phyloP scores from a whole-genome alignment of 441 rosid genomes.

The Mallotus repandus region DNA sequence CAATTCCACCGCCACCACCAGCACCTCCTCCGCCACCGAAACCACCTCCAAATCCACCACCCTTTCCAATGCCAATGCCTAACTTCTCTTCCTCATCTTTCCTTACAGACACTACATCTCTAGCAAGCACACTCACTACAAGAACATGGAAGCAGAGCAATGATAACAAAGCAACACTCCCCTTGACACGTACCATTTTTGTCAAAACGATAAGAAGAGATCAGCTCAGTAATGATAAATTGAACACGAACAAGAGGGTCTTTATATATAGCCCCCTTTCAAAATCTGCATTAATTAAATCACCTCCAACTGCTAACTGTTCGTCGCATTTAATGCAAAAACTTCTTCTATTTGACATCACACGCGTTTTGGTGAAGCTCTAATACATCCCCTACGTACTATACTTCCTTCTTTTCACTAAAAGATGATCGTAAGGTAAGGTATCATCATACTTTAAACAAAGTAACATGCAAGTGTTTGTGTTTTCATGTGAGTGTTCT shows the following conservation, averaged over 20 bases:
- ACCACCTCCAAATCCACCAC: constrained; percentile 28
- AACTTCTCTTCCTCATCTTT: constrained; percentile 35
- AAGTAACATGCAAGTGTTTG: too few species aligned
- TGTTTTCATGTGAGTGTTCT: too few species aligned
- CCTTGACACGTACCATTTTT: constrained; percentile 38
- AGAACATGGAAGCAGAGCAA: constrained; percentile 54
- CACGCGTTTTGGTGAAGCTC: constrained; percentile 7
- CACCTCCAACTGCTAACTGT: constrained; percentile 47
- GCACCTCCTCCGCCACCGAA: constrained; percentile 22
- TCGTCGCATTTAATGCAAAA: constrained; percentile 20
- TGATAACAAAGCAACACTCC: constrained; percentile 36
- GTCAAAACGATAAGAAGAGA: not conserved
- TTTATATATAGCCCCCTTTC: constrained; percentile 24
- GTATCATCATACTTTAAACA: too few species aligned
- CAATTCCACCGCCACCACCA: constrained; percentile 33
- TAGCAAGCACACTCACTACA: constrained; percentile 43
- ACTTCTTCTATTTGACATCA: not conserved
- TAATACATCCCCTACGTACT: not conserved
- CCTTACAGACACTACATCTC: constrained; percentile 28
- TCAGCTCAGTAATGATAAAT: constrained; percentile 14
- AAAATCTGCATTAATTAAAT: constrained; percentile 36
- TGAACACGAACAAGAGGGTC: not conserved
- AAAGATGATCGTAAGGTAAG: not conserved
- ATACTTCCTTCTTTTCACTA: not conserved
- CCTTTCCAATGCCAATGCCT: constrained; percentile 25